Percentiles rank a stretch among this genome's conserved stretches.
Conservation (phyloP, 2,329 filamentous ascomycete genomes). For the Raffaelea deltoideospora region DNA sequence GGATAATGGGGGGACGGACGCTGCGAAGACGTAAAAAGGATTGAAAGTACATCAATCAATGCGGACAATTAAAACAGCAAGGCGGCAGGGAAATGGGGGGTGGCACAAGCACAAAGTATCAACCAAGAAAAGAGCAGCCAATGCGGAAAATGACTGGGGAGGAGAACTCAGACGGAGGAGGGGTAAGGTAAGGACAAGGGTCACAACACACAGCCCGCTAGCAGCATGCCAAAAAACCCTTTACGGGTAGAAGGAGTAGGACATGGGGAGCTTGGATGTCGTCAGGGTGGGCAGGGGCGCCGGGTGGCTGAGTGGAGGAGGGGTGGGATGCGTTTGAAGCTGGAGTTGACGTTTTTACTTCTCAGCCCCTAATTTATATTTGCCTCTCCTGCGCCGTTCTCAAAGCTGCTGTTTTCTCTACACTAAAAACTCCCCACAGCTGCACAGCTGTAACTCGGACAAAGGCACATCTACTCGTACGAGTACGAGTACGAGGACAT, state of each 20-base stretch:
- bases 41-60: too few relatives aligned
- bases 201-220: background rate
- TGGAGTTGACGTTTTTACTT: too few relatives aligned
- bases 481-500: too few relatives aligned
- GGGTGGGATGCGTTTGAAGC: constrained; percentile 1
- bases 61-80: constrained; percentile 1
- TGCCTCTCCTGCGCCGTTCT: too few relatives aligned
- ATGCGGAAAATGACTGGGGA: background rate
- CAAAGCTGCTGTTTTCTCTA: too few relatives aligned
- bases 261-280: constrained; percentile 8
- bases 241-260: background rate
- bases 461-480: too few relatives aligned
- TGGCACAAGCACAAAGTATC: background rate
- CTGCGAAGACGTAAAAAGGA: background rate
- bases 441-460: too few relatives aligned
- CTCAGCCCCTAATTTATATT: too few relatives aligned
- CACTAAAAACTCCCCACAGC: too few relatives aligned
- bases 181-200: constrained; percentile 1
- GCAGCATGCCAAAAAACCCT: background rate
- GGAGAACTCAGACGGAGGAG: background rate
- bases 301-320: constrained; percentile 6
- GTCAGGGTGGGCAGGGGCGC: constrained; percentile 7
- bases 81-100: background rate
- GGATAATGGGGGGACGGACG: background rate
- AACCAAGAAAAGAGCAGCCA: background rate